Conservation (phyloP, 345 rosid species). For the Populus alba region DNA sequence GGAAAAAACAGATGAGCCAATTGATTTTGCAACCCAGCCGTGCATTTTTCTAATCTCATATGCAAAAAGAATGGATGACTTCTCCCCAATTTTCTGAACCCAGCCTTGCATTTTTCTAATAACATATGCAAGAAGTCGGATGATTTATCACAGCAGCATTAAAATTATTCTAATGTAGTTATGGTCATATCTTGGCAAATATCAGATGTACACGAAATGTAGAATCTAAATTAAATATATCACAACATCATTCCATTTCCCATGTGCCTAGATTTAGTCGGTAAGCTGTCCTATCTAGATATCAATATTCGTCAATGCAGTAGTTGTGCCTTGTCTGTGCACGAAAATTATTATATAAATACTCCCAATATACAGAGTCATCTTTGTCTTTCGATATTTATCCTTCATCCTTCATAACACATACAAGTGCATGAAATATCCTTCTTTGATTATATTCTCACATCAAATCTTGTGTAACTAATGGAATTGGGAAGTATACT, state of each 20-base stretch:
- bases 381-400: background rate
- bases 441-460: background rate
- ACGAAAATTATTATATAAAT: background rate
- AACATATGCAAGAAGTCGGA: background rate
- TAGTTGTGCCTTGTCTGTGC: background rate
- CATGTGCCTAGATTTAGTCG: background rate
- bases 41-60: no score
- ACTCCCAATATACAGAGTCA: no score
- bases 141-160: background rate
- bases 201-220: background rate
- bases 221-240: background rate
- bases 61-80: no score
- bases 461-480: background rate
- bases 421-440: background rate
- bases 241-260: background rate
- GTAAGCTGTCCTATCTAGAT: background rate
- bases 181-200: background rate
- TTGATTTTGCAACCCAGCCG: no score
- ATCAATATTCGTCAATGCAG: background rate
- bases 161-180: background rate
- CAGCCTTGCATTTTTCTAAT: background rate
- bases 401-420: background rate
- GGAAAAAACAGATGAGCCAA: no score
- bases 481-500: constrained; percentile 32
- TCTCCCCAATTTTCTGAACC: no score